Evolutionary conservation across 331 rosid genomes (phyloP), one percentile per base, ranked within the genome.

Genomic region (Acacia concinna): DNA sequence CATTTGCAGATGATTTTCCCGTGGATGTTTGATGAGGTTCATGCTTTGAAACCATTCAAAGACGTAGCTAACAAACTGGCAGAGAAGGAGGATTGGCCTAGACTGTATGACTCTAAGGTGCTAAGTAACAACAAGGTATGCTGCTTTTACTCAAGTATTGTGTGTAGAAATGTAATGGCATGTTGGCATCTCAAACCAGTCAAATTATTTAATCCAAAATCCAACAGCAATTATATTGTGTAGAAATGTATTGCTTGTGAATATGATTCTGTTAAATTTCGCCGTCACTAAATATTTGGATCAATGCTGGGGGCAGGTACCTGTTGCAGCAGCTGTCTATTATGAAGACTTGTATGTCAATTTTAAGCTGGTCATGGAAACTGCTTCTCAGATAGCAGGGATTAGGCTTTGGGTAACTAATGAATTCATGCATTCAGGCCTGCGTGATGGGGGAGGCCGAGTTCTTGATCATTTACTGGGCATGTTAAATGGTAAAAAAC

Each of bases 11-110:
- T 93, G 97, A 85, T 93, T 71, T 96, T 93, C 82, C 97, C 94
- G 21, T 96, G 99, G 99, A 93, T 96, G 96, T 93, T 96, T 74
- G 99, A 93, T 77, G 99, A 96, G 89, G 80, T 96, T 84, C 93
- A 93, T 79, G 90, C 90, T 82, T 81, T 93, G 86, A 93, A 76
- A 80, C 83, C 77, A 49, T 86, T 96, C 86, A 96, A 90, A 89
- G 94, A 89, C 15, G 93, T 75, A 52, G 96, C 94, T 84, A 81
- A 88, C 85, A 77, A 88, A 70, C 81, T 96, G 81, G 93, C 98
- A 4, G 89, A 88, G 87, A 90, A 93, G 90, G 28, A 91, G 84
- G 94, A 95, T 78, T 96, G 97, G 98, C 91, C 96, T 82, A 83
- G 81, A 20, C 84, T 96, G 27, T 96, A 96, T 76, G 87, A 89